phyloP scores from a whole-genome alignment of 2,329 filamentous ascomycete species.

The Trichophyton rubrum region DNA sequence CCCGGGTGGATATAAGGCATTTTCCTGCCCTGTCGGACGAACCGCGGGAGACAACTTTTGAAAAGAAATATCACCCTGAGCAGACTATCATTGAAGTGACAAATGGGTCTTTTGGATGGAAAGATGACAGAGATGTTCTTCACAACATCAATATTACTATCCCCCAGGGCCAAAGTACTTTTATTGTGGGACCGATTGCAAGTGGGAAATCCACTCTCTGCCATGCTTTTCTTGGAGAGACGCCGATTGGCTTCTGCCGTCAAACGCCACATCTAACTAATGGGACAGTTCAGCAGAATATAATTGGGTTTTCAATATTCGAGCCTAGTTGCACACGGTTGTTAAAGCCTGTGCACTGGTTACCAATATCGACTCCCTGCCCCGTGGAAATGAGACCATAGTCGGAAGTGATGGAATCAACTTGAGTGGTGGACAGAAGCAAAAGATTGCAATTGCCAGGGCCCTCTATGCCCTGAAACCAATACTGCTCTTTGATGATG shows the following conservation, averaged over 20 bases:
- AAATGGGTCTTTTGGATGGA: conserved; percentile 36
- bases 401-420: conserved; percentile 55
- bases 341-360: conserved; percentile 56
- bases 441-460: conserved; percentile 66
- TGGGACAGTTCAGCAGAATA: neutral
- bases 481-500: conserved; percentile 41
- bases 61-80: neutral
- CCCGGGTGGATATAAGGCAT: conserved; percentile 19
- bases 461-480: conserved; percentile 52
- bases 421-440: conserved; percentile 73
- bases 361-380: conserved; percentile 52
- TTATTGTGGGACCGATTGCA: conserved; percentile 40
- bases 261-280: neutral
- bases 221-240: conserved; percentile 35
- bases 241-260: conserved; percentile 16
- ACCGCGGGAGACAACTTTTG: neutral
- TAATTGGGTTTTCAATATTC: conserved; percentile 51
- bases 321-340: conserved; percentile 38
- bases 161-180: conserved; percentile 33
- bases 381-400: conserved; percentile 57
- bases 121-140: conserved; percentile 30
- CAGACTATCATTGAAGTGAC: neutral
- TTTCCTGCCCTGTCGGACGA: neutral
- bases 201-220: conserved; percentile 42
- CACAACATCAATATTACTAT: conserved; percentile 32